phyloP scores from a whole-genome alignment of 2,329 filamentous ascomycete species.

The Epichloe aotearoae region DNA sequence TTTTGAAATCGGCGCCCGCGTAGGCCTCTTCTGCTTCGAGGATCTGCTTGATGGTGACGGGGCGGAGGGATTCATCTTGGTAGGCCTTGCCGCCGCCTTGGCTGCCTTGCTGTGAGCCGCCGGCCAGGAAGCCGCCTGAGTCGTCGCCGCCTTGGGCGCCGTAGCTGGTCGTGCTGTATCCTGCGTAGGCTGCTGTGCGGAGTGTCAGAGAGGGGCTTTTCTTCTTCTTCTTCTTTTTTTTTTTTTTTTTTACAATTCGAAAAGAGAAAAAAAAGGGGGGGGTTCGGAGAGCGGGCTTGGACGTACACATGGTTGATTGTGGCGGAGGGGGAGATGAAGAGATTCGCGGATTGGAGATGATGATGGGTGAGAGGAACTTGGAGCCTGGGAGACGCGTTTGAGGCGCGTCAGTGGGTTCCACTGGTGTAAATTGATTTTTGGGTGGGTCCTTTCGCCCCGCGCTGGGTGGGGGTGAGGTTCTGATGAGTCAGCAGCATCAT shows the following conservation, averaged over 20 bases:
- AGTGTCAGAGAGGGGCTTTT: conserved; percentile 6
- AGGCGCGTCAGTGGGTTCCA: conserved; percentile 5
- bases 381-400: conserved; percentile 6
- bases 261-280: no score
- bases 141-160: conserved; percentile 44
- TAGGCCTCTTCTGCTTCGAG: conserved; percentile 68
- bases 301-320: conserved; percentile 22
- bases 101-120: conserved; percentile 47
- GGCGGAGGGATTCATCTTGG: conserved; percentile 75
- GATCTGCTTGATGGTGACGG: conserved; percentile 92
- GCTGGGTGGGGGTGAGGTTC: no score
- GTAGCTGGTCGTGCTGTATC: conserved; percentile 33
- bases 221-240: no score
- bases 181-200: conserved; percentile 33
- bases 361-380: not conserved
- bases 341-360: conserved; percentile 2
- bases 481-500: not conserved
- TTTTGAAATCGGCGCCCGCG: conserved; percentile 61
- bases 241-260: no score
- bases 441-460: no score
- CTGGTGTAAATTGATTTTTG: conserved; percentile 6
- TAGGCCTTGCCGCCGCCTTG: conserved; percentile 42
- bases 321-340: not conserved
- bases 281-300: not conserved
- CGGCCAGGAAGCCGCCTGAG: conserved; percentile 47